phyloP scores from a whole-genome alignment of 208 protist genomes.

The Crithidia acanthocephali region DNA sequence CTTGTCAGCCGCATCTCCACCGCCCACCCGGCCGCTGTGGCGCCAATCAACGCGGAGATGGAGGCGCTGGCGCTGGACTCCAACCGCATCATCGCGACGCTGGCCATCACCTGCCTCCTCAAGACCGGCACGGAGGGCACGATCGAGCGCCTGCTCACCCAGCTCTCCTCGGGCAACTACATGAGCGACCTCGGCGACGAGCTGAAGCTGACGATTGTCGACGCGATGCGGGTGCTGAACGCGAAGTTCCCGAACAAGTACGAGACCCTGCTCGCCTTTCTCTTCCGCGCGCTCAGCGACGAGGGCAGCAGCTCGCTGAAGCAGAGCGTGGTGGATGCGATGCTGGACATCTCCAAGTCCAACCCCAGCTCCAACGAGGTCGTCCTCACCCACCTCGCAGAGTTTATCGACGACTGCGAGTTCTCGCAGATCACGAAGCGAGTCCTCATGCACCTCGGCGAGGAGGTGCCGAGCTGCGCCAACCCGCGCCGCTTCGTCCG shows the following conservation, averaged over 20 bases:
- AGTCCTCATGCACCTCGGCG: slow-evolving; percentile 96
- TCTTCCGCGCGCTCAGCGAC: slow-evolving; percentile 81
- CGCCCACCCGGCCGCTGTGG: slow-evolving; percentile 83
- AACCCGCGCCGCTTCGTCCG: slow-evolving; percentile 92
- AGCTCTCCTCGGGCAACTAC: slow-evolving; percentile 91
- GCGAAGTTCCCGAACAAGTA: slow-evolving; percentile 96
- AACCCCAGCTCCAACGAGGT: slow-evolving; percentile 92
- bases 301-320: slow-evolving; percentile 96
- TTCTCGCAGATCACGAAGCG: slow-evolving; percentile 95
- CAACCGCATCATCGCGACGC: slow-evolving; percentile 97
- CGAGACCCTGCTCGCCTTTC: slow-evolving; percentile 90
- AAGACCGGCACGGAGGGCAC: slow-evolving; percentile 96
- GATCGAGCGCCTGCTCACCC: slow-evolving; percentile 97
- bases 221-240: slow-evolving; percentile 95
- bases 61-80: slow-evolving; percentile 96
- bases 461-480: slow-evolving; percentile 93
- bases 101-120: slow-evolving; percentile 98
- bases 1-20: slow-evolving; percentile 93
- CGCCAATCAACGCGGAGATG: slow-evolving; percentile 95
- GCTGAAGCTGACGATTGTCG: slow-evolving; percentile 97
- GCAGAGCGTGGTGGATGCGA: slow-evolving; percentile 96
- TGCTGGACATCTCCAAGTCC: slow-evolving; percentile 92
- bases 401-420: slow-evolving; percentile 99
- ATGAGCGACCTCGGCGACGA: slow-evolving; percentile 98
- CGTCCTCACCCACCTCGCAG: slow-evolving; percentile 95